Base-by-base conservation (phyloP, 495 filamentous ascomycete species). In the Beverwykella pulmonaria region DNA sequence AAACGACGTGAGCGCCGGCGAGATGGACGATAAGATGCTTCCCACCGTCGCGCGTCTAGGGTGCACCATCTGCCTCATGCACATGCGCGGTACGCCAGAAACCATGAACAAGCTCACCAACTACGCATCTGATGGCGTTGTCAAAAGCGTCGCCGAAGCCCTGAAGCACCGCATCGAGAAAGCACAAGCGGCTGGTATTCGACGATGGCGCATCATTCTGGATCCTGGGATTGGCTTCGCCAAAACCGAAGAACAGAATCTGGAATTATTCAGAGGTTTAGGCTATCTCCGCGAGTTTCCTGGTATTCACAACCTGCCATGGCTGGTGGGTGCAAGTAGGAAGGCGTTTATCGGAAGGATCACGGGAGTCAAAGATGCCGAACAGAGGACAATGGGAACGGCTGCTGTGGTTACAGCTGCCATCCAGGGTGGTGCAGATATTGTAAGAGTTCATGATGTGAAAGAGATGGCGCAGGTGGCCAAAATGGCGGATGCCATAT, bases 151-250 rank as follows among this genome's bases (percentile, higher is more conserved):
- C 0, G 85, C 80, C 17, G 58, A 71, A 17, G 94, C 98, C 73
- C 82, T 98, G 5, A 79, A 82, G 4, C 81, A 69, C 2, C 88
- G 92, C 5, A 83, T 98, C 22, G 78, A 77, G 0, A 92, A 87
- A 0, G 94, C 94, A 14, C 89, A 96, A 76, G 84, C 79, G 39
- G 91, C 92, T 1, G 94, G 94, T 0, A 83, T 98, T 8, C 81
- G 90, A 0, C 85, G 93, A 14, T 98, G 94, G 94, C 90, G 94
- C 47, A 93, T 98, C 50, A 88, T 98, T 48, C 84, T 98, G 2
- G 94, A 98, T 71, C 94, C 94, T 0, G 94, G 94, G 0, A 85
- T 98, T 10, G 94, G 94, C 0, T 98, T 98, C 67, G 91, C 94
- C 23, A 98, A 98, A 79, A 84, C 84, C 1, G 82, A 85, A 66